Conservation (phyloP, 2,329 filamentous ascomycete species). For the Hirsutella rhossiliensis region DNA sequence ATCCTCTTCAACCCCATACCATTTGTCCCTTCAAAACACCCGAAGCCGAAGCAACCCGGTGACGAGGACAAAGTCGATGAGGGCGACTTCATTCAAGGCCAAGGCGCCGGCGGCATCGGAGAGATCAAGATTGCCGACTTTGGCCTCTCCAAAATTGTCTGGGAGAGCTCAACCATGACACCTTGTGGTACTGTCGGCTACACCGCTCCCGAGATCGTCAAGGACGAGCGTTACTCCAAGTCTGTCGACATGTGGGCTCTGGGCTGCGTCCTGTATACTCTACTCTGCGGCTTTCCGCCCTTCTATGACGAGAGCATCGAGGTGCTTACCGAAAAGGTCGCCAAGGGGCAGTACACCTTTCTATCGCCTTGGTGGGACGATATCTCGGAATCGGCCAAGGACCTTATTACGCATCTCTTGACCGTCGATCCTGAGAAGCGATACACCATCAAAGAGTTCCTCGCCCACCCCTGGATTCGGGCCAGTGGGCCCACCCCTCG, state of each 20-base stretch:
- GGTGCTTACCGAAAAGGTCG: constrained; percentile 93
- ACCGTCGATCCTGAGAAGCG: constrained; percentile 93
- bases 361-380: constrained; percentile 99
- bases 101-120: constrained; percentile 83
- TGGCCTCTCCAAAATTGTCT: constrained; percentile 92
- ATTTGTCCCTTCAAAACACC: constrained; percentile 66
- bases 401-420: constrained; percentile 83
- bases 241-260: constrained; percentile 99
- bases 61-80: constrained; percentile 98
- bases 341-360: constrained; percentile 93
- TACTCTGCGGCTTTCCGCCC: constrained; percentile 93
- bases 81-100: constrained; percentile 75
- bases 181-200: constrained; percentile 98
- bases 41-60: constrained; percentile 70
- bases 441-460: constrained; percentile 85
- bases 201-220: constrained; percentile 96
- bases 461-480: constrained; percentile 89
- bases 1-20: constrained; percentile 83
- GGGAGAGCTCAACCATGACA: constrained; percentile 97
- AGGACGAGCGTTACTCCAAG: constrained; percentile 97
- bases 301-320: constrained; percentile 99
- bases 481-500: constrained; percentile 45
- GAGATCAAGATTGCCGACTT: constrained; percentile 97
- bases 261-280: constrained; percentile 90
- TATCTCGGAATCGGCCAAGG: constrained; percentile 88